These are phyloP conservation scores for Brassica nigra DNA, from an alignment of 345 rosid species.

Conservation along the genomic window DNA sequence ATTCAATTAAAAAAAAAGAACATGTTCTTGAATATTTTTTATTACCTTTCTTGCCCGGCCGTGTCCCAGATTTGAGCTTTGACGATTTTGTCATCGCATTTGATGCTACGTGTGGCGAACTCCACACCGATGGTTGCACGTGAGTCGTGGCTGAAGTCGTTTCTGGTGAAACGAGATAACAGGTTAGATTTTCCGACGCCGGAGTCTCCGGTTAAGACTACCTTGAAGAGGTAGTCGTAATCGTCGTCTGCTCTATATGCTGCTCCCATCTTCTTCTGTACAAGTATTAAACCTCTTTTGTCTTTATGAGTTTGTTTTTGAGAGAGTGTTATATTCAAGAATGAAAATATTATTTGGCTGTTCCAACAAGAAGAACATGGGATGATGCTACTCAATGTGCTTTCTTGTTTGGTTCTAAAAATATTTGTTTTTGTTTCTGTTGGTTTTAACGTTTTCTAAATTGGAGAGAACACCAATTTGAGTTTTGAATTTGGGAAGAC, in stretches of 20 bases:
- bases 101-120: conserved; percentile 83
- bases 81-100: conserved; percentile 77
- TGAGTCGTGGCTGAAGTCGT: conserved; percentile 86
- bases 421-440: conserved; percentile 6
- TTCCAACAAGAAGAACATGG: conserved; percentile 27
- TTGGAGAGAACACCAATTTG: conserved; percentile 23
- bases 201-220: conserved; percentile 86
- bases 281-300: neutral
- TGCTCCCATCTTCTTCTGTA: conserved; percentile 44
- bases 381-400: conserved; percentile 13
- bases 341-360: conserved; percentile 11
- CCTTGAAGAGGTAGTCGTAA: conserved; percentile 78
- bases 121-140: conserved; percentile 93
- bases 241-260: conserved; percentile 70
- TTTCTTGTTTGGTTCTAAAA: neutral
- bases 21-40: too few species aligned
- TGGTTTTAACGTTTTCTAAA: conserved; percentile 36
- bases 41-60: conserved; percentile 89
- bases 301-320: conserved; percentile 1
- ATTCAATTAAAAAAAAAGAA: too few species aligned
- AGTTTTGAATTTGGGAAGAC: conserved; percentile 31
- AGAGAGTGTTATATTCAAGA: neutral
- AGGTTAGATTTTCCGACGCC: conserved; percentile 91
- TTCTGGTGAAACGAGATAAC: conserved; percentile 72
- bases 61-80: conserved; percentile 98